Evolutionary conservation across 2,329 filamentous ascomycete genomes (phyloP).

Genomic region (Aaosphaeria arxii): DNA sequence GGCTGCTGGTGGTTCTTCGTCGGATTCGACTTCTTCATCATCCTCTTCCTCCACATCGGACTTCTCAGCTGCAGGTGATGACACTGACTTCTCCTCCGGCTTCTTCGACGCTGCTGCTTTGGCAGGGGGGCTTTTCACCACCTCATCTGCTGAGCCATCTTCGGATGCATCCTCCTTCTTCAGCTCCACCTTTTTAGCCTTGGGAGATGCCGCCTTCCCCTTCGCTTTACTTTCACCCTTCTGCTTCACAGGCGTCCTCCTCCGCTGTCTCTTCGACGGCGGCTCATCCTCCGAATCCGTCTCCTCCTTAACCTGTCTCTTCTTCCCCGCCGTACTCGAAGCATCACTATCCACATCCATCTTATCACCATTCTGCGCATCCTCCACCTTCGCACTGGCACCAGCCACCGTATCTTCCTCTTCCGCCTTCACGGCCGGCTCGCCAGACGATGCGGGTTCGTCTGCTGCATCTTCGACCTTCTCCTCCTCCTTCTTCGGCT

Average conservation of each 20-base stretch:
- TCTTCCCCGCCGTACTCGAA: slow-evolving; percentile 23
- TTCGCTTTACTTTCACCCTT: slow-evolving; percentile 17
- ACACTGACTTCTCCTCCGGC: slow-evolving; percentile 10
- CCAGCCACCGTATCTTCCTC: slow-evolving; percentile 12
- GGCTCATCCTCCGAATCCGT: slow-evolving; percentile 35
- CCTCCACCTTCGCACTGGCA: slow-evolving; percentile 15
- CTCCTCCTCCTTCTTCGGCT: slow-evolving; percentile 27
- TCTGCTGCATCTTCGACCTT: slow-evolving; percentile 2
- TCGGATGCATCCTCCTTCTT: background rate
- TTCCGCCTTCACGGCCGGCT: slow-evolving; percentile 12
- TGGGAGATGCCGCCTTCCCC: slow-evolving; percentile 5
- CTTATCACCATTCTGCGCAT: slow-evolving; percentile 12
- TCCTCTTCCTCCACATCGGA: slow-evolving; percentile 29
- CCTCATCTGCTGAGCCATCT: slow-evolving; percentile 20
- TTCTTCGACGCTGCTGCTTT: slow-evolving; percentile 17
- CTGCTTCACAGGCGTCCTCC: slow-evolving; percentile 20
- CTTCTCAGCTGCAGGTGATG: slow-evolving; percentile 15
- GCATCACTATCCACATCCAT: slow-evolving; percentile 25
- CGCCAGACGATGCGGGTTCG: slow-evolving; percentile 7
- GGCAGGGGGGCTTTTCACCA: slow-evolving; percentile 6
- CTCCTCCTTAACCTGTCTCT: slow-evolving; percentile 27
- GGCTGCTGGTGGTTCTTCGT: slow-evolving; percentile 65
- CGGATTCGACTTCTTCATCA: slow-evolving; percentile 51
- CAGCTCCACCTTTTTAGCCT: slow-evolving; percentile 10
- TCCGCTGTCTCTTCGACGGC: slow-evolving; percentile 32